These are phyloP conservation scores for Camellia japonica DNA, from an alignment of 148 eudicot species.

Conservation along the genomic window DNA sequence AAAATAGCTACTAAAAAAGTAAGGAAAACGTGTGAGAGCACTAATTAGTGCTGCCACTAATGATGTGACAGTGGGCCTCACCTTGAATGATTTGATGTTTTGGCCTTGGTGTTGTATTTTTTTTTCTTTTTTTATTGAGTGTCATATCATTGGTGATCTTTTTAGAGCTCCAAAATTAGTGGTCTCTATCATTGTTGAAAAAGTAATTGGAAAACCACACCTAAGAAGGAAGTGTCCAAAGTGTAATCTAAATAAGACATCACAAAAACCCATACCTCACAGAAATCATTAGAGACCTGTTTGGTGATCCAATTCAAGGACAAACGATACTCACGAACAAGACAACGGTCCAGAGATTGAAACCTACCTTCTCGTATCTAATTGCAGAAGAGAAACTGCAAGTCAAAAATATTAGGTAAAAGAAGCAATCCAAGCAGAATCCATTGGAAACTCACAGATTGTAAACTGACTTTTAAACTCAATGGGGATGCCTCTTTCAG, in stretches of 20 bases:
- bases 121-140: too few relatives aligned
- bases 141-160: too few relatives aligned
- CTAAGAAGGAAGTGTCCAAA: background rate
- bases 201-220: too few relatives aligned
- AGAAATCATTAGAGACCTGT: constrained; percentile 72
- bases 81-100: too few relatives aligned
- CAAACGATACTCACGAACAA: constrained; percentile 73
- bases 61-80: too few relatives aligned
- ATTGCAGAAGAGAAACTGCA: constrained; percentile 11
- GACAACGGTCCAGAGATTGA: constrained; percentile 81
- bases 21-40: too few relatives aligned
- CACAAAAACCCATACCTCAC: constrained; percentile 56
- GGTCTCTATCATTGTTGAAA: too few relatives aligned
- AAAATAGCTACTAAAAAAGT: too few relatives aligned
- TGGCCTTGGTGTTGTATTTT: too few relatives aligned
- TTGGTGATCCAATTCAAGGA: constrained; percentile 67
- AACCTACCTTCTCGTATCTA: constrained; percentile 94
- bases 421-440: constrained; percentile 7
- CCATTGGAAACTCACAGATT: constrained; percentile 60
- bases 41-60: too few relatives aligned
- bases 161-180: too few relatives aligned
- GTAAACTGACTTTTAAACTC: constrained; percentile 83
- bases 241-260: background rate
- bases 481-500: constrained; percentile 86
- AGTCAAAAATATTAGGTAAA: constrained; percentile 11